Base-by-base conservation (phyloP, 2,329 filamentous ascomycete genomes). In the Paracamarosporium sp. region DNA sequence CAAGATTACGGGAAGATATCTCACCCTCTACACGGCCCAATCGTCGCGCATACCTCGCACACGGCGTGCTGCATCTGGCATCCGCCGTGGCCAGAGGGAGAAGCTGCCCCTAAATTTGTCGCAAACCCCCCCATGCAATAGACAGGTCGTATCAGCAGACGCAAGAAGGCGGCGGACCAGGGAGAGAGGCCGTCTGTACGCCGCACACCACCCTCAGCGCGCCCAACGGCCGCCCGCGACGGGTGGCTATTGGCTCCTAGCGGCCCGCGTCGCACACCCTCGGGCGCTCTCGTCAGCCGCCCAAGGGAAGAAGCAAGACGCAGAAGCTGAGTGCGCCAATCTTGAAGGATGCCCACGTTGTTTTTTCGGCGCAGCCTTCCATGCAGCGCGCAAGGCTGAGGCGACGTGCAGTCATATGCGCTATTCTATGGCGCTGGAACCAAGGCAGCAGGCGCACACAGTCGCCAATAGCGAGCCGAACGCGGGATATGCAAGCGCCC, bases 371-470 rank as follows among this genome's bases (percentile, higher is more conserved):
- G 57, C 60, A 57, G 60, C 45, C 53, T 61, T 62, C 55, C 55
- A 59, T 61, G 57, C 60, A 58, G 41, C n/a, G 50, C 50, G 56
- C 59, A 65, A 63, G 62, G 62, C 62, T 65, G 62, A 60, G 55
- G 53, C 36, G 45, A 45, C 38, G 40, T 8, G 38, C 30, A 55
- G 45, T 44, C 56, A 53, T 51, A 46, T 28, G 51, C 51, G 52
- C 52, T 24, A n/a, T n/a, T n/a, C 41, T 27, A 13, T 38, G n/a
- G 52, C 44, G 28, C 40, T 50, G 41, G 11, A 52, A 43, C 35
- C 48, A n/a, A 41, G 35, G 24, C 35, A 41, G 38, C 46, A 24
- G 55, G 62, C 51, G 53, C 53, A 52, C n/a, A 55, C 57, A 35
- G 3, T 35, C 24, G n/a, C 63, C 61, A 64, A 62, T 64, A 35